Base-by-base conservation (phyloP, 2,329 filamentous ascomycete species). In the Fusarium cyanostomum region DNA sequence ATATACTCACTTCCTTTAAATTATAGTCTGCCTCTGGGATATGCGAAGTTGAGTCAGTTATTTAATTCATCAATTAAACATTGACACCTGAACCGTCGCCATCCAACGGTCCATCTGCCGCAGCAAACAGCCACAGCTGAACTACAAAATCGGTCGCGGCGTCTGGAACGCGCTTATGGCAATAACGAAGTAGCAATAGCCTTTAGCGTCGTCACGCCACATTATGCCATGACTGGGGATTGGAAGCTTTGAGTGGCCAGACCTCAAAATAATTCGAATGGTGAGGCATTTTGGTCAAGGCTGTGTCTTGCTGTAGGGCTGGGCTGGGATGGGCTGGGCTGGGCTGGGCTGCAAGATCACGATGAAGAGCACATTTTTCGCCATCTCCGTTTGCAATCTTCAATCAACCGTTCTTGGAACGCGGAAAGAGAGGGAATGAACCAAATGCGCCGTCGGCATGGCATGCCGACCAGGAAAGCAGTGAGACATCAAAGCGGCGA, bases 111-210 rank as follows among this genome's bases (percentile, higher is more conserved):
- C 37, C 28, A 28, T 26, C 33, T 56, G 34, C 42, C 34, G 44
- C 30, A 26, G 51, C 13, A 45, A 52, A 41, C 52, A 51, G 46
- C 59, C 53, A 62, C 62, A 59, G 52, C 49, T 65, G 62, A 66
- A 35, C 31, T 3, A 37, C 59, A 62, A 48, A 24, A 50, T 43
- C 30, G 11, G 30, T 31, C 38, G 34, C 57, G 27, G 58, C 28
- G 30, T 35, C 33, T 54, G 42, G 35, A 49, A 44, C 52, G 28
- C 27, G 28, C 26, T 37, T 33, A 51, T 27, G 34, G 48, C 42
- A n/a, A 61, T 44, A 41, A 26, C 26, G 49, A 61, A 45, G 50
- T 18, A 35, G 56, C 33, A 60, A 13, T 43, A 41, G 34, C 35
- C 49, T 44, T 37, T 43, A 55, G 33, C 27, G 46, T 7, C 26